phyloP scores from a whole-genome alignment of 805 yeast species.

The Starmerella lactis-condensi region DNA sequence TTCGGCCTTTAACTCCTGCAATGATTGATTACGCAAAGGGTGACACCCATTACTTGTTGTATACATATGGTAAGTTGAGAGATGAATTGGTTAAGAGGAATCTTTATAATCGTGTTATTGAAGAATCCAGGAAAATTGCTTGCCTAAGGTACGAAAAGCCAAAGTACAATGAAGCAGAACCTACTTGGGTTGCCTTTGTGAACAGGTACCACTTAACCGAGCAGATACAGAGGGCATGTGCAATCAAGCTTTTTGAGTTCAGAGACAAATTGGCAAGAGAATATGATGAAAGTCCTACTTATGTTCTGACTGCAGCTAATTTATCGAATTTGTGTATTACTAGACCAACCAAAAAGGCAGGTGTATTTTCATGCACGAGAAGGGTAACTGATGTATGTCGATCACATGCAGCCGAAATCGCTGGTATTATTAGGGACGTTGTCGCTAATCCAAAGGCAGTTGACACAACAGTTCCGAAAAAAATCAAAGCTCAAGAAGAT shows the following conservation, averaged over 20 bases:
- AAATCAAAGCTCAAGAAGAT: no score
- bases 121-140: slow-evolving; percentile 64
- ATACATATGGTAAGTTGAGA: slow-evolving; percentile 58
- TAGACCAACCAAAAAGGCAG: slow-evolving; percentile 40
- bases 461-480: slow-evolving; percentile 9
- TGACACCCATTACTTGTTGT: slow-evolving; percentile 79
- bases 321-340: slow-evolving; percentile 41
- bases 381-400: slow-evolving; percentile 38
- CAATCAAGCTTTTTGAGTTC: slow-evolving; percentile 57
- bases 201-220: slow-evolving; percentile 39
- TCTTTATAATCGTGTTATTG: slow-evolving; percentile 34
- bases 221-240: slow-evolving; percentile 32
- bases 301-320: slow-evolving; percentile 64
- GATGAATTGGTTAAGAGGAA: slow-evolving; percentile 37
- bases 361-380: slow-evolving; percentile 24
- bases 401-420: slow-evolving; percentile 36
- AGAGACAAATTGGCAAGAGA: slow-evolving; percentile 58
- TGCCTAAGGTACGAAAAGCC: slow-evolving; percentile 64
- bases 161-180: slow-evolving; percentile 35
- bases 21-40: slow-evolving; percentile 80
- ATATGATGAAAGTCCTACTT: slow-evolving; percentile 71
- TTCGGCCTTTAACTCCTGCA: slow-evolving; percentile 59
- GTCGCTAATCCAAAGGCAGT: slow-evolving; percentile 5
- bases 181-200: slow-evolving; percentile 48
- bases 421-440: slow-evolving; percentile 34